phyloP scores from a whole-genome alignment of 2,329 filamentous ascomycete species.

The Fusarium buharicum region DNA sequence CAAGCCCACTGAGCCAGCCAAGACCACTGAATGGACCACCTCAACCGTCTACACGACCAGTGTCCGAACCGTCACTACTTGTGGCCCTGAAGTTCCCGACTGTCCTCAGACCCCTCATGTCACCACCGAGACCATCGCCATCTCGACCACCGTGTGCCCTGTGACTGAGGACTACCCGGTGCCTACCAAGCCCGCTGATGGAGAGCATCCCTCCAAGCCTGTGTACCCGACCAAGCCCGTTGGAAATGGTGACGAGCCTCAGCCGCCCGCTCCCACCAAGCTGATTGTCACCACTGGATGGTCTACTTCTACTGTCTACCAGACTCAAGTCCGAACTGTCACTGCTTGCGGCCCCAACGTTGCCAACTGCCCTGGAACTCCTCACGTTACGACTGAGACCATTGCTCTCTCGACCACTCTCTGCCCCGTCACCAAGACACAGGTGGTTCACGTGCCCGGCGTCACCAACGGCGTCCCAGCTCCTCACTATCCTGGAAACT shows the following conservation, averaged over 20 bases:
- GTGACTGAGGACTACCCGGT: conserved; percentile 17
- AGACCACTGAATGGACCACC: conserved; percentile 10
- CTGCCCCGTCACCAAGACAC: conserved; percentile 34
- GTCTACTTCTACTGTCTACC: conserved; percentile 31
- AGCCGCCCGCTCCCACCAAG: conserved; percentile 4
- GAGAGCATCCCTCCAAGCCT: too few relatives aligned
- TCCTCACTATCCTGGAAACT: conserved; percentile 6
- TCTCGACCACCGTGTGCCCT: conserved; percentile 30
- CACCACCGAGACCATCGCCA: conserved; percentile 29
- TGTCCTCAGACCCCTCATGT: conserved; percentile 12
- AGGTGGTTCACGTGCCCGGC: conserved; percentile 10
- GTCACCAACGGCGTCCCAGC: conserved; percentile 3
- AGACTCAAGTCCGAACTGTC: conserved; percentile 35
- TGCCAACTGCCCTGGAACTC: conserved; percentile 12
- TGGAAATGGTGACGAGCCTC: not conserved
- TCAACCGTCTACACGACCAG: conserved; percentile 26
- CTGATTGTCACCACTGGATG: conserved; percentile 23
- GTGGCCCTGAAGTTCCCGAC: conserved; percentile 13
- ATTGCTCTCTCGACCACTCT: conserved; percentile 36
- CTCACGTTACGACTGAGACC: conserved; percentile 19
- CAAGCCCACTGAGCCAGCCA: not conserved
- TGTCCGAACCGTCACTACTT: conserved; percentile 24
- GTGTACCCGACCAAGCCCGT: conserved; percentile 6
- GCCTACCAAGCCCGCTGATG: not conserved
- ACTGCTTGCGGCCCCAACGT: conserved; percentile 20